A percentile compares a stretch with the other conserved stretches of the same genome.
These are phyloP conservation scores for Corynespora cassiicola DNA, from an alignment of 2,329 filamentous ascomycete species.

Conservation along the genomic window DNA sequence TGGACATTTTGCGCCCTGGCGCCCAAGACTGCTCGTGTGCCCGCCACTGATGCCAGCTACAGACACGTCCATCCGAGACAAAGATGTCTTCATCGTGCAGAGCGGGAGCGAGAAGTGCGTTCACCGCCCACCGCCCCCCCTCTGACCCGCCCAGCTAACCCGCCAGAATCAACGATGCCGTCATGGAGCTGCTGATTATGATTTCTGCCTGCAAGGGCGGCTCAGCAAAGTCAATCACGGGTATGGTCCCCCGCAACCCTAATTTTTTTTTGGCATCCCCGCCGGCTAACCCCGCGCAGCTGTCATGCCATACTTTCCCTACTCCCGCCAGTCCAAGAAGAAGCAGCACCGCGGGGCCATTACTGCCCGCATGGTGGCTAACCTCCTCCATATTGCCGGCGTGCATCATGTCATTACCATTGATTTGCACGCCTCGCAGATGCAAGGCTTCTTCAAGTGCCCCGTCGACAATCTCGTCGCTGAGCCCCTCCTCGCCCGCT, in stretches of 20 bases:
- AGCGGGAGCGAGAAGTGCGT: slow-evolving; percentile 81
- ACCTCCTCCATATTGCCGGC: slow-evolving; percentile 89
- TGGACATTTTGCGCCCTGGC: slow-evolving; percentile 20
- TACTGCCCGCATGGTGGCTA: slow-evolving; percentile 95
- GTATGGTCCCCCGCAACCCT: slow-evolving; percentile 58
- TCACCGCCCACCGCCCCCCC: slow-evolving; percentile 4
- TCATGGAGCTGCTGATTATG: slow-evolving; percentile 99
- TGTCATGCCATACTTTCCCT: slow-evolving; percentile 95
- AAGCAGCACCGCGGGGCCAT: slow-evolving; percentile 97
- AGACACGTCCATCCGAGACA: slow-evolving; percentile 81
- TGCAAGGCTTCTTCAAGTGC: slow-evolving; percentile 99
- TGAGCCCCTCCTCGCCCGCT: slow-evolving; percentile 91
- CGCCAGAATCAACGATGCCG: slow-evolving; percentile 89
- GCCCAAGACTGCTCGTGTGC: slow-evolving; percentile 5
- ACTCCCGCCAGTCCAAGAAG: slow-evolving; percentile 98
- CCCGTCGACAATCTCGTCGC: slow-evolving; percentile 97
- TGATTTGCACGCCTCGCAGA: slow-evolving; percentile 90
- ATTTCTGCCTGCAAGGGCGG: slow-evolving; percentile 98
- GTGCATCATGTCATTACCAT: slow-evolving; percentile 98
- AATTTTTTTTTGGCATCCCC: slow-evolving; percentile 3
- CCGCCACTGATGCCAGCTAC: slow-evolving; percentile 8
- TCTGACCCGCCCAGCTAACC: slow-evolving; percentile 30
- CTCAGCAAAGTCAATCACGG: slow-evolving; percentile 94
- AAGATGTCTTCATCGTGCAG: slow-evolving; percentile 98
- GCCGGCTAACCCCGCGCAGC: slow-evolving; percentile 58